phyloP scores from a whole-genome alignment of 805 yeast species.

The Lipomyces oligophaga region DNA sequence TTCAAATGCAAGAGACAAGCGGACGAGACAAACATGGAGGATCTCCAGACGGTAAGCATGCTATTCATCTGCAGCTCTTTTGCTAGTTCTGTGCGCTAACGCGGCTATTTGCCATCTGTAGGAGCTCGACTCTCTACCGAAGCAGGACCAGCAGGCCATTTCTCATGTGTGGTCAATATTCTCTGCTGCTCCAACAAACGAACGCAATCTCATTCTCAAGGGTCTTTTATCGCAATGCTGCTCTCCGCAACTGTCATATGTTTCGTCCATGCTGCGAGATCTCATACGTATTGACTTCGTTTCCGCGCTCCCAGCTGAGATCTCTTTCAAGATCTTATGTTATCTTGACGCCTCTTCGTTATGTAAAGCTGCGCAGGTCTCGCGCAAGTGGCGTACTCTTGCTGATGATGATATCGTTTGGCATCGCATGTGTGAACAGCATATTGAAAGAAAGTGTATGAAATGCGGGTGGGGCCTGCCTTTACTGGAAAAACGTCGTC shows the following conservation, averaged over 20 bases:
- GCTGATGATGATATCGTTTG: slow-evolving; percentile 97
- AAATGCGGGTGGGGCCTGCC: slow-evolving; percentile 99
- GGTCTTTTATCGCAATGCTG: slow-evolving; percentile 89
- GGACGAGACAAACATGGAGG: slow-evolving; percentile 60
- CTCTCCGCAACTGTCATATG: slow-evolving; percentile 86
- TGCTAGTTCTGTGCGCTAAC: background rate
- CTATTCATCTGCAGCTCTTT: too few relatives aligned
- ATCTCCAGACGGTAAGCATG: slow-evolving; percentile 50
- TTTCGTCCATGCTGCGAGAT: slow-evolving; percentile 72
- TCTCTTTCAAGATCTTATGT: slow-evolving; percentile 78
- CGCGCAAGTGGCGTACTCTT: slow-evolving; percentile 75
- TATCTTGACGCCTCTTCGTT: slow-evolving; percentile 90
- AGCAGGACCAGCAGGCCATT: slow-evolving; percentile 71
- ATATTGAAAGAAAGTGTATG: slow-evolving; percentile 94
- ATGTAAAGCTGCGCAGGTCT: slow-evolving; percentile 91
- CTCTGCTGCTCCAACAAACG: slow-evolving; percentile 65
- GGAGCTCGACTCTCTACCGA: slow-evolving; percentile 45
- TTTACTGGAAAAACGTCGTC: slow-evolving; percentile 70
- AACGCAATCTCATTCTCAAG: slow-evolving; percentile 70
- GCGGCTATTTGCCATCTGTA: slow-evolving; percentile 43
- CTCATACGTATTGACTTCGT: slow-evolving; percentile 87
- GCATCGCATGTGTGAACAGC: slow-evolving; percentile 98
- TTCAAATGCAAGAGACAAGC: slow-evolving; percentile 65
- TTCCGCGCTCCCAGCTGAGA: slow-evolving; percentile 76
- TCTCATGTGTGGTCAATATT: slow-evolving; percentile 81